phyloP scores from a whole-genome alignment of 352 stramenopile genomes.

The Peronospora farinosa region DNA sequence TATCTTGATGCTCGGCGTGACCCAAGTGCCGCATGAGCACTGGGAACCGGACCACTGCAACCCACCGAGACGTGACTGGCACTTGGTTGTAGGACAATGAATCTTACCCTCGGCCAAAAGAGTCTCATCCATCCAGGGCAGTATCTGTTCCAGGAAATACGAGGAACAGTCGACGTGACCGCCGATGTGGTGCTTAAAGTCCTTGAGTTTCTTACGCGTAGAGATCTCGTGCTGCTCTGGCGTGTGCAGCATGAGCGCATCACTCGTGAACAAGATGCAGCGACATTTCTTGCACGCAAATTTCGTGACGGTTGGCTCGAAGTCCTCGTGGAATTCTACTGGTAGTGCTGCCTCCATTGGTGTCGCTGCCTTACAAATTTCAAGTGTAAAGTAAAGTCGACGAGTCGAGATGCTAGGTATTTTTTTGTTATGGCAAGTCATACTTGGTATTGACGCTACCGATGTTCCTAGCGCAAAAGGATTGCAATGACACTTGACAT shows the following conservation, averaged over 20 bases:
- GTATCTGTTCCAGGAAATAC: slow-evolving; percentile 61
- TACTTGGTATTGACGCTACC: no score
- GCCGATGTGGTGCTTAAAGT: slow-evolving; percentile 45
- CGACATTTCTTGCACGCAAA: slow-evolving; percentile 75
- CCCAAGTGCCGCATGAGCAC: slow-evolving; percentile 79
- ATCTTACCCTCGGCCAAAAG: slow-evolving; percentile 63
- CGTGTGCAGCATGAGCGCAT: slow-evolving; percentile 47
- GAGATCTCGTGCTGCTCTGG: slow-evolving; percentile 68
- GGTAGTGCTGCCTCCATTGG: background rate
- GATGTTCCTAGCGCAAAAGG: background rate
- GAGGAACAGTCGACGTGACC: slow-evolving; percentile 48
- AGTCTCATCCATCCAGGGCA: slow-evolving; percentile 69
- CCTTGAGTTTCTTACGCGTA: slow-evolving; percentile 58
- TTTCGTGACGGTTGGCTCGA: slow-evolving; percentile 10
- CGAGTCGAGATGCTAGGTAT: no score
- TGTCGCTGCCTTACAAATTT: background rate
- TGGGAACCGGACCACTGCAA: slow-evolving; percentile 76
- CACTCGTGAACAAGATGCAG: slow-evolving; percentile 55
- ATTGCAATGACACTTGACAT: background rate
- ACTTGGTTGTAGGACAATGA: slow-evolving; percentile 60
- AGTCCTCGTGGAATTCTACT: slow-evolving; percentile 9
- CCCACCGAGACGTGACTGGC: slow-evolving; percentile 57
- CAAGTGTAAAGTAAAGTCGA: background rate
- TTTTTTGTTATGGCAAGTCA: no score
- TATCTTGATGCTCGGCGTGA: slow-evolving; percentile 78